phyloP scores from a whole-genome alignment of 345 rosid species.

The Ailanthus altissimus region DNA sequence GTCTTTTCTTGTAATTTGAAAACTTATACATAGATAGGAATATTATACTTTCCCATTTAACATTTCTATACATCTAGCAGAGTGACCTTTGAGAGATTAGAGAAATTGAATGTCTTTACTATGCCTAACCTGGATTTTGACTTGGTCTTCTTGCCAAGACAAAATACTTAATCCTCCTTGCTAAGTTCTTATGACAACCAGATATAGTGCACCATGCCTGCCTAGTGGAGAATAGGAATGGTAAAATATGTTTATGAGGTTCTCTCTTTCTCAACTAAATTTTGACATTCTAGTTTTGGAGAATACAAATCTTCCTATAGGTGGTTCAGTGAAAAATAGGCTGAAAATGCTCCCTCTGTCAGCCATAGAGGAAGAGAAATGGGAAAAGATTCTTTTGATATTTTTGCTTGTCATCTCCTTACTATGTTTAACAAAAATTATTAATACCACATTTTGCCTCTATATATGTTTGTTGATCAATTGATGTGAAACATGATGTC shows the following conservation, averaged over 20 bases:
- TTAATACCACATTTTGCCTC: neutral
- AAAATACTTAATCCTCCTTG: no score
- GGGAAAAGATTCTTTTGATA: conserved; percentile 1
- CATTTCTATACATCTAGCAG: no score
- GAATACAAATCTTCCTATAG: neutral
- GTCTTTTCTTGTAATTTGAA: conserved; percentile 2
- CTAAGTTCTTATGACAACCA: no score
- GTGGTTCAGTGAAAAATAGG: neutral
- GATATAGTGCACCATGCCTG: no score
- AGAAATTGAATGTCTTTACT: no score
- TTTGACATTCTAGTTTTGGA: neutral
- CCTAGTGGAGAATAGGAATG: no score
- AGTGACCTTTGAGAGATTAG: no score
- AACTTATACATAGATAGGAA: neutral
- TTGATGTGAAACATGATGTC: neutral
- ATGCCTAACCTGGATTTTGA: no score
- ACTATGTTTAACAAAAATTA: no score
- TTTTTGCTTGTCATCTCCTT: neutral
- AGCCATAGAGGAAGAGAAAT: neutral
- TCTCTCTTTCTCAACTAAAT: neutral
- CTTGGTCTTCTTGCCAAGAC: no score
- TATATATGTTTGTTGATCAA: neutral
- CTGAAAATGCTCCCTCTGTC: neutral
- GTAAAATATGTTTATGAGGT: no score
- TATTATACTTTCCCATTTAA: neutral